phyloP scores from a whole-genome alignment of 2,329 filamentous ascomycete genomes.

The Ceratocystis eucalypticola region DNA sequence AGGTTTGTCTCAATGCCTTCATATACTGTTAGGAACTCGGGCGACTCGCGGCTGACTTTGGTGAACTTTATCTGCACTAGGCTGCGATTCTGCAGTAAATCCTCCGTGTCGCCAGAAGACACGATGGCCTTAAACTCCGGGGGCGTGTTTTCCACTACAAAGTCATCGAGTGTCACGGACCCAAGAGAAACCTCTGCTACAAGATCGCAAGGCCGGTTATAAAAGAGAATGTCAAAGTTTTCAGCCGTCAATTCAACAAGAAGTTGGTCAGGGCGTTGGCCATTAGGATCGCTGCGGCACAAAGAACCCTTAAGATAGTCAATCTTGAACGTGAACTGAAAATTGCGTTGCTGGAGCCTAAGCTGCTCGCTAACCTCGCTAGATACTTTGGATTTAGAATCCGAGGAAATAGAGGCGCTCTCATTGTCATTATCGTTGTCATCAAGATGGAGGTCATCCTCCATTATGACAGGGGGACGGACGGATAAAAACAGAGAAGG shows the following conservation, averaged over 20 bases:
- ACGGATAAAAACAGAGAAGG: slow-evolving; percentile 56
- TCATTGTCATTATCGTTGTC: slow-evolving; percentile 57
- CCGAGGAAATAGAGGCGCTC: slow-evolving; percentile 39
- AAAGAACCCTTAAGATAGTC: slow-evolving; percentile 88
- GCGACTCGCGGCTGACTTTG: slow-evolving; percentile 78
- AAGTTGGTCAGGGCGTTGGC: slow-evolving; percentile 60
- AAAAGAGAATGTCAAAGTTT: slow-evolving; percentile 75
- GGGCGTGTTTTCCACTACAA: slow-evolving; percentile 67
- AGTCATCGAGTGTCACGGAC: slow-evolving; percentile 80
- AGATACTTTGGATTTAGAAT: slow-evolving; percentile 39
- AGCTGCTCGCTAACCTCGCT: slow-evolving; percentile 12
- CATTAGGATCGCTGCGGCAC: slow-evolving; percentile 71
- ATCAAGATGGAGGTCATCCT: slow-evolving; percentile 57
- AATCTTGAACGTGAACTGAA: slow-evolving; percentile 94
- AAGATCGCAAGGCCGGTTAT: slow-evolving; percentile 82
- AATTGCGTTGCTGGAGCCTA: slow-evolving; percentile 75
- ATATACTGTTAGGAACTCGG: slow-evolving; percentile 83
- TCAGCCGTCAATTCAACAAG: slow-evolving; percentile 87
- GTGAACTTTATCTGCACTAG: slow-evolving; percentile 81
- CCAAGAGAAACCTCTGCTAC: slow-evolving; percentile 79
- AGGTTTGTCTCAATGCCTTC: slow-evolving; percentile 91
- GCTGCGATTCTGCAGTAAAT: slow-evolving; percentile 63
- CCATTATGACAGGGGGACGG: slow-evolving; percentile 59
- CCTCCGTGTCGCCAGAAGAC: slow-evolving; percentile 63
- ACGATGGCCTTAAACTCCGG: slow-evolving; percentile 95